These are phyloP conservation scores for Kurtzmaniella quercitrusa DNA, from an alignment of 1,139 yeast species.

Conservation along the genomic window DNA sequence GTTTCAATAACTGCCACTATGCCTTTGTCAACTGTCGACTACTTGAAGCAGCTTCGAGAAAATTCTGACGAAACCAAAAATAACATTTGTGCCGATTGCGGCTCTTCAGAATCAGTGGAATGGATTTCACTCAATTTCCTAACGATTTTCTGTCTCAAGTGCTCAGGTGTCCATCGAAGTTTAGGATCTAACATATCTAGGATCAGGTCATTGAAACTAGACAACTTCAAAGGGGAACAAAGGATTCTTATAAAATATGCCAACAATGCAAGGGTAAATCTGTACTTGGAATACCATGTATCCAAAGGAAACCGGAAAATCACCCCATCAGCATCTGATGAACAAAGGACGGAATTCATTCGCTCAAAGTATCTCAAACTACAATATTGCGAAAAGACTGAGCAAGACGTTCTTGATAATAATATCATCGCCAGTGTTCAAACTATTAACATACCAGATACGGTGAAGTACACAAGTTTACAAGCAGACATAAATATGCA, in stretches of 20 bases:
- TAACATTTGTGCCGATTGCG: constrained; percentile 75
- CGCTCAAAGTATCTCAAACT: constrained; percentile 46
- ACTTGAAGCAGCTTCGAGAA: constrained; percentile 39
- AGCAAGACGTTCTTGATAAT: constrained; percentile 18
- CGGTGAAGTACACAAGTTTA: constrained; percentile 44
- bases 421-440: constrained; percentile 44
- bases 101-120: constrained; percentile 59
- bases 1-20: constrained; percentile 27
- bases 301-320: constrained; percentile 12
- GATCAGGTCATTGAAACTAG: constrained; percentile 47
- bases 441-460: constrained; percentile 42
- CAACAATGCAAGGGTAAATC: constrained; percentile 37
- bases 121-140: constrained; percentile 83
- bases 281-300: constrained; percentile 28
- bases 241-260: constrained; percentile 36
- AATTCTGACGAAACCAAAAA: constrained; percentile 48
- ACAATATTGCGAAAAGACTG: constrained; percentile 26
- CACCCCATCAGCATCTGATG: constrained; percentile 31
- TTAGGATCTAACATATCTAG: constrained; percentile 51
- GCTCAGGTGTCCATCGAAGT: constrained; percentile 60
- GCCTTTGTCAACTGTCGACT: constrained; percentile 21
- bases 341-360: constrained; percentile 41
- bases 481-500: constrained; percentile 46
- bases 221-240: constrained; percentile 42
- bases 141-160: constrained; percentile 73